Conservation (phyloP, 1,139 yeast genomes). For the Meyerozyma elateridarum region DNA sequence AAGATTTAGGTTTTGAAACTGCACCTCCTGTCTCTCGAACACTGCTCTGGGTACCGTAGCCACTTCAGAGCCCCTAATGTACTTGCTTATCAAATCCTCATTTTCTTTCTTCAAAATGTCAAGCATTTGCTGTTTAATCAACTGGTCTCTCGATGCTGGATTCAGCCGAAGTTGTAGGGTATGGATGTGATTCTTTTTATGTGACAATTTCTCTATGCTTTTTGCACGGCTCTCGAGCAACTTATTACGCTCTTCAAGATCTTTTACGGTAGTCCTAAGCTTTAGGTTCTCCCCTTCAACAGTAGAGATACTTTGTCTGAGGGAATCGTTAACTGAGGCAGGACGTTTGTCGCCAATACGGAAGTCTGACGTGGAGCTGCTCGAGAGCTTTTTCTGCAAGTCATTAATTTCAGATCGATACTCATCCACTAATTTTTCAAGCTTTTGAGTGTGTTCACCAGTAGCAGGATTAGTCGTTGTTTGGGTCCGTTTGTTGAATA, state of each 20-base stretch:
- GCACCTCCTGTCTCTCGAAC: constrained; percentile 60
- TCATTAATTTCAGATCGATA: constrained; percentile 51
- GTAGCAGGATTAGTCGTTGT: constrained; percentile 19
- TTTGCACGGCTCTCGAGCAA: constrained; percentile 30
- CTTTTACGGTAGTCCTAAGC: constrained; percentile 34
- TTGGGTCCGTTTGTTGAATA: constrained; percentile 18
- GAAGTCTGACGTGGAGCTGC: constrained; percentile 14
- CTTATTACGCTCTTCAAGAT: constrained; percentile 28
- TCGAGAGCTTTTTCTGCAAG: constrained; percentile 29
- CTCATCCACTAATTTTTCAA: constrained; percentile 52
- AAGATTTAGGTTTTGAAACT: constrained; percentile 43
- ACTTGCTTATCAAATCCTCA: constrained; percentile 38
- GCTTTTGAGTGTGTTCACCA: constrained; percentile 34
- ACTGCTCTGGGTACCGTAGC: constrained; percentile 53
- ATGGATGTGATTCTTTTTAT: constrained; percentile 38
- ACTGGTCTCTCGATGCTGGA: constrained; percentile 64
- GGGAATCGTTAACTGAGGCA: constrained; percentile 18
- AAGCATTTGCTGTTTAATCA: constrained; percentile 51
- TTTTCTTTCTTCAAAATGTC: constrained; percentile 58
- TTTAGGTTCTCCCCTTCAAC: constrained; percentile 41
- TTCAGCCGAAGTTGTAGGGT: constrained; percentile 63
- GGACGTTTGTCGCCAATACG: constrained; percentile 24
- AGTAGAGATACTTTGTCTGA: constrained; percentile 11
- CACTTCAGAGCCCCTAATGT: constrained; percentile 13
- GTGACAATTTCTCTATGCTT: constrained; percentile 19